A percentile compares a stretch with the other conserved stretches of the same genome.
Evolutionary conservation across 257 asterid genomes (phyloP).

Genomic region (Plectranthus barbatus): DNA sequence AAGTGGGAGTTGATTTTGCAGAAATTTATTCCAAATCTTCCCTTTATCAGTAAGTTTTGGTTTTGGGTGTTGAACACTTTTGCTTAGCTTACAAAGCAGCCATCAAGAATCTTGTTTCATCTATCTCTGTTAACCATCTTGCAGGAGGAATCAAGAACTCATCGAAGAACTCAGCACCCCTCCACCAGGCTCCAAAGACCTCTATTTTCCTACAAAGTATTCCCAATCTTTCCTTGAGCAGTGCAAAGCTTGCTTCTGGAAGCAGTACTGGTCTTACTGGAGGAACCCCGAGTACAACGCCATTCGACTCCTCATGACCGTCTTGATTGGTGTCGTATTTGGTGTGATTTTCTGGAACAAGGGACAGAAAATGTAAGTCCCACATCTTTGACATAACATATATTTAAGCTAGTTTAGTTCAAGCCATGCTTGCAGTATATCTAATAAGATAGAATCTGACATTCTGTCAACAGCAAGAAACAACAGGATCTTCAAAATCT

Average conservation of each 20-base stretch:
- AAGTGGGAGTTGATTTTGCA: conserved; percentile 39
- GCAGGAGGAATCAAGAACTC: conserved; percentile 41
- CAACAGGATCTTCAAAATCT: conserved; percentile 36
- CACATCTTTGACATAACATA: background rate
- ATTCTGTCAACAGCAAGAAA: conserved; percentile 10
- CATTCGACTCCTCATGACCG: conserved; percentile 32
- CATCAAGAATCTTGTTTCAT: too few relatives aligned
- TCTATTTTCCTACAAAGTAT: conserved; percentile 31
- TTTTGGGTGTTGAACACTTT: too few relatives aligned
- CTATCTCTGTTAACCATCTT: too few relatives aligned
- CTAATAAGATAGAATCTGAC: too few relatives aligned
- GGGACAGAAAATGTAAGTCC: conserved; percentile 27
- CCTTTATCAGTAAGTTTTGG: conserved; percentile 31
- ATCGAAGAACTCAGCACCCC: conserved; percentile 42
- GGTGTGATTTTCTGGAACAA: conserved; percentile 42
- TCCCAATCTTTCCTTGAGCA: conserved; percentile 37
- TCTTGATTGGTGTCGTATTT: conserved; percentile 29
- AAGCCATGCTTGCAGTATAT: too few relatives aligned
- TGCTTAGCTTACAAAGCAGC: too few relatives aligned
- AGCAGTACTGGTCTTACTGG: conserved; percentile 53
- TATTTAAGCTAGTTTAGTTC: too few relatives aligned
- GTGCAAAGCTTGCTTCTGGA: conserved; percentile 54
- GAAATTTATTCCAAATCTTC: conserved; percentile 34
- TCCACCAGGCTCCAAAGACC: conserved; percentile 34
- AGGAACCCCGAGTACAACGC: conserved; percentile 38